Evolutionary conservation across 192 early-diverging fungal species (phyloP).

Genomic region (Rhizophlyctis rosea): DNA sequence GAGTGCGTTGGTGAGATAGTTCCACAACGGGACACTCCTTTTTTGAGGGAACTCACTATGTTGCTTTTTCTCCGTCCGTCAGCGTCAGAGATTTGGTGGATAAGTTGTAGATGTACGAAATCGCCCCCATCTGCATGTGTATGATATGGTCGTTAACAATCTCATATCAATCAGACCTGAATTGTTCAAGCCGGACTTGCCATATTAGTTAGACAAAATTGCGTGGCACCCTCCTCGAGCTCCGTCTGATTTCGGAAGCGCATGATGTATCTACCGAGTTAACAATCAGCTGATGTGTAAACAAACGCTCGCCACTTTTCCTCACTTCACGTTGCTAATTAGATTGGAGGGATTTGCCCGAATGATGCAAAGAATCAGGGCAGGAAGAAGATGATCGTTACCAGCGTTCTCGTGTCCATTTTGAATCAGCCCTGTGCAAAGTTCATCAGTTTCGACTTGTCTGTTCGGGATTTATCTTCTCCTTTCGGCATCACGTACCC

Average conservation of each 20-base stretch:
- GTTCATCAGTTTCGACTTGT: too few species aligned
- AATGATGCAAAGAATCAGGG: slow-evolving; percentile 45
- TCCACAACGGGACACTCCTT: too few species aligned
- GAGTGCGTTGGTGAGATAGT: too few species aligned
- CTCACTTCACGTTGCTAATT: slow-evolving; percentile 51
- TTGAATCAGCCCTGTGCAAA: slow-evolving; percentile 33
- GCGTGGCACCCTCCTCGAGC: slow-evolving; percentile 42
- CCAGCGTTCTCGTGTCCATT: slow-evolving; percentile 29
- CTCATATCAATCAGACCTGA: too few species aligned
- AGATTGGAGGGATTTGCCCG: slow-evolving; percentile 49
- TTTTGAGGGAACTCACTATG: slow-evolving; percentile 10
- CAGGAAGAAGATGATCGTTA: slow-evolving; percentile 47
- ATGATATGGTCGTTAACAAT: too few species aligned
- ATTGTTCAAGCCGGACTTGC: too few species aligned
- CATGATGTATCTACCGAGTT: slow-evolving; percentile 36
- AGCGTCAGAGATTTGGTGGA: slow-evolving; percentile 43
- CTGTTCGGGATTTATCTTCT: too few species aligned
- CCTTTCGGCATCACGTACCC: too few species aligned
- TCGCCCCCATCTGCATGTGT: slow-evolving; percentile 50
- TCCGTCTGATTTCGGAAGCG: slow-evolving; percentile 44
- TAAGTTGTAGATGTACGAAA: slow-evolving; percentile 57
- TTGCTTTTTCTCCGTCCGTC: slow-evolving; percentile 27
- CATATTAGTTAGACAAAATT: slow-evolving; percentile 51
- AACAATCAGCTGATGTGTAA: too few species aligned
- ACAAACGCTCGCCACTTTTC: too few species aligned